Percentiles rank a stretch among this genome's conserved stretches.
Evolutionary conservation across 1,139 yeast genomes (phyloP).

Genomic region (Debaryomyces fabryi): DNA sequence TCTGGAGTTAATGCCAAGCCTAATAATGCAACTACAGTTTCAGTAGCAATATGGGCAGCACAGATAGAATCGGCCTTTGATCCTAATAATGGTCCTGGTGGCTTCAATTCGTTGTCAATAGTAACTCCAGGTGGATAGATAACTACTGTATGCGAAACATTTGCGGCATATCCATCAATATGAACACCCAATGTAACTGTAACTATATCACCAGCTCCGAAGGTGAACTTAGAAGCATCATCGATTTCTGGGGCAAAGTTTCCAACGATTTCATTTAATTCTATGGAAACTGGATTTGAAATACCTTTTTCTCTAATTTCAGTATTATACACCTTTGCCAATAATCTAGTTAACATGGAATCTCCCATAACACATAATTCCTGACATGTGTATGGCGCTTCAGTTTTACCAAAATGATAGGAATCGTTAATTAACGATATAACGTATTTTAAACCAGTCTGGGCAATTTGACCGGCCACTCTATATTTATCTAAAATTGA

Average conservation of each 20-base stretch:
- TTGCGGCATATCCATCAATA: slow-evolving; percentile 91
- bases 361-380: slow-evolving; percentile 85
- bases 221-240: slow-evolving; percentile 55
- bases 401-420: slow-evolving; percentile 58
- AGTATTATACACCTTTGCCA: slow-evolving; percentile 54
- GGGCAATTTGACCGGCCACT: slow-evolving; percentile 89
- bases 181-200: slow-evolving; percentile 87
- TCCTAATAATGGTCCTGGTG: slow-evolving; percentile 81
- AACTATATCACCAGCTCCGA: slow-evolving; percentile 80
- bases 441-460: slow-evolving; percentile 74
- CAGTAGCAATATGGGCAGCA: slow-evolving; percentile 87
- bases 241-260: slow-evolving; percentile 90
- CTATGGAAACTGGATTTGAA: slow-evolving; percentile 87
- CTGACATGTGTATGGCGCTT: slow-evolving; percentile 56
- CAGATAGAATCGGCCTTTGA: slow-evolving; percentile 85
- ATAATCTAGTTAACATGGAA: slow-evolving; percentile 61
- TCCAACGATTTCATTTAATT: slow-evolving; percentile 73
- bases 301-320: slow-evolving; percentile 82
- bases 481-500: slow-evolving; percentile 77
- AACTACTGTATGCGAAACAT: slow-evolving; percentile 82
- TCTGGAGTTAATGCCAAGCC: slow-evolving; percentile 78
- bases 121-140: slow-evolving; percentile 66
- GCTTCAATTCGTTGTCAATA: slow-evolving; percentile 37
- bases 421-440: slow-evolving; percentile 68
- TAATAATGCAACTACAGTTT: slow-evolving; percentile 73